Evolutionary conservation across 805 yeast species (phyloP).

Genomic region (Spathaspora arborariae): DNA sequence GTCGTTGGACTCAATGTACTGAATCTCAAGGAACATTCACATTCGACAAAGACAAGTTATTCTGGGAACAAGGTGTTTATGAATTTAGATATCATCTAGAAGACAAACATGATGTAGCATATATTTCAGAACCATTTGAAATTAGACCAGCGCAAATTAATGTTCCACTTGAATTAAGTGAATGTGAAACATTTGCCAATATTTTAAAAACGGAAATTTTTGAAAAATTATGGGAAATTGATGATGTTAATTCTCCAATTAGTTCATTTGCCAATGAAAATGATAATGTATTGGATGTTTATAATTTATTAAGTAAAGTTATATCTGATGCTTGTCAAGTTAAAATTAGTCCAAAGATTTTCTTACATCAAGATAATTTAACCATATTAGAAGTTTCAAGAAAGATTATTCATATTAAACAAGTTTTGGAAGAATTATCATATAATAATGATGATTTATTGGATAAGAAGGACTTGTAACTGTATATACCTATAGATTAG

Average conservation of each 20-base stretch:
- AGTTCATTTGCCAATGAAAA: conserved; percentile 19
- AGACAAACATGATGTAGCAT: conserved; percentile 66
- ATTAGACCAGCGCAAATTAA: conserved; percentile 41
- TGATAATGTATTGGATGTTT: conserved; percentile 26
- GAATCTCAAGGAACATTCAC: conserved; percentile 41
- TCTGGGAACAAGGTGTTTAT: conserved; percentile 67
- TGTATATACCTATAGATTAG: neutral
- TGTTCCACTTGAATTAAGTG: conserved; percentile 26
- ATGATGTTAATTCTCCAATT: conserved; percentile 25
- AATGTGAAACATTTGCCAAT: conserved; percentile 27
- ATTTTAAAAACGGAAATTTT: conserved; percentile 29
- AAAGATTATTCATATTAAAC: conserved; percentile 32
- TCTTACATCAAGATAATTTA: conserved; percentile 24
- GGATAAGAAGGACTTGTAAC: conserved; percentile 7
- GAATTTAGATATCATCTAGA: conserved; percentile 70
- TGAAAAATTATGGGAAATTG: conserved; percentile 24
- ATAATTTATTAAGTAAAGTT: conserved; percentile 22
- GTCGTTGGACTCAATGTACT: conserved; percentile 53
- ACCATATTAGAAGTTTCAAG: conserved; percentile 25
- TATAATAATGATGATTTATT: neutral
- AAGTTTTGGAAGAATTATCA: conserved; percentile 31
- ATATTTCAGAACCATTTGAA: conserved; percentile 64
- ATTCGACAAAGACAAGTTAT: conserved; percentile 47
- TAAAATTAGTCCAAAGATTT: conserved; percentile 34
- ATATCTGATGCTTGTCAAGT: conserved; percentile 34